These are phyloP conservation scores for Penicillium argentinense DNA, from an alignment of 495 filamentous ascomycete species.

Conservation along the genomic window DNA sequence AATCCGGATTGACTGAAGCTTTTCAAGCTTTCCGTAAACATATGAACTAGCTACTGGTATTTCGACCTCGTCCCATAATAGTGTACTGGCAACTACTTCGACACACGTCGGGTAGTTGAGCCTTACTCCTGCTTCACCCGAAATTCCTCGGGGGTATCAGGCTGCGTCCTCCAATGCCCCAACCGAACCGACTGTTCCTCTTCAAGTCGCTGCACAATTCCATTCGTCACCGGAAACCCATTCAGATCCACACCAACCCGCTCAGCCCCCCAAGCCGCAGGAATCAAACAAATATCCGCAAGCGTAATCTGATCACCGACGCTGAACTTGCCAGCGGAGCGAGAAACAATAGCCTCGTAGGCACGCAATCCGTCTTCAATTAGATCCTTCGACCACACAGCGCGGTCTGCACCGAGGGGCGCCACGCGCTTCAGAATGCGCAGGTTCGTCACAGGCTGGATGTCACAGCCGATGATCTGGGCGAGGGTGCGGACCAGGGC, in stretches of 20 bases:
- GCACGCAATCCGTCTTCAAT: slow-evolving; percentile 46
- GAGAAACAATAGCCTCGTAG: slow-evolving; percentile 41
- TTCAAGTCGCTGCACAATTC: slow-evolving; percentile 40
- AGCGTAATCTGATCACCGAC: slow-evolving; percentile 51
- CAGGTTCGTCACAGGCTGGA: slow-evolving; percentile 53
- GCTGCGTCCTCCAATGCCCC: slow-evolving; percentile 48
- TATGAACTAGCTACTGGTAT: too few relatives aligned
- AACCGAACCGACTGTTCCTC: slow-evolving; percentile 35
- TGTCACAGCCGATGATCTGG: slow-evolving; percentile 48
- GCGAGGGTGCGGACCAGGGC: slow-evolving; percentile 44
- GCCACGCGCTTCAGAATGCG: slow-evolving; percentile 44
- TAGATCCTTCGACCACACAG: slow-evolving; percentile 36
- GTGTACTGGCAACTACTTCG: too few relatives aligned
- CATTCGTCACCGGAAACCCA: slow-evolving; percentile 35
- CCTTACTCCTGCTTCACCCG: slow-evolving; percentile 25
- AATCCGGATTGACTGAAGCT: not conserved
- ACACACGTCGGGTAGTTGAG: slow-evolving; percentile 5
- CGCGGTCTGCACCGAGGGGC: slow-evolving; percentile 36
- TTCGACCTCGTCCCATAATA: not conserved
- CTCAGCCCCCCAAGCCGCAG: slow-evolving; percentile 52
- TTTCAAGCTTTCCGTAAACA: not conserved
- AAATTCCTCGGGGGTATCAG: slow-evolving; percentile 51
- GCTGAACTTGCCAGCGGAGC: slow-evolving; percentile 43
- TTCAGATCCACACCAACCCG: slow-evolving; percentile 47
- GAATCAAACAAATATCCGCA: slow-evolving; percentile 54